These are phyloP conservation scores for Phytophthora kernoviae DNA, from an alignment of 352 stramenopile genomes.

Conservation along the genomic window DNA sequence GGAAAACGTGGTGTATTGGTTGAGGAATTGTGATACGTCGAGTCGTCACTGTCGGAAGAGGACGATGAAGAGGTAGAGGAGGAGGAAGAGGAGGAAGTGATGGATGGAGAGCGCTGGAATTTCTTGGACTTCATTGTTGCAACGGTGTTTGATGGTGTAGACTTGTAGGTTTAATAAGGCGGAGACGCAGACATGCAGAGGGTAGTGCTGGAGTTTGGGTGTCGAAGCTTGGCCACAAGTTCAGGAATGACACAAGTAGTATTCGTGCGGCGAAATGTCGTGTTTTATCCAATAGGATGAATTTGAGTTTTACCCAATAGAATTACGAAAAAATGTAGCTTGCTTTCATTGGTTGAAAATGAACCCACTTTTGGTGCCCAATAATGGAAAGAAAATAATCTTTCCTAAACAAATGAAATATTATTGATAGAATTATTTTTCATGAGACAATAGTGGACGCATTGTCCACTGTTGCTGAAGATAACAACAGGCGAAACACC, in stretches of 20 bases:
- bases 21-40: neutral
- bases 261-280: neutral
- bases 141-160: neutral
- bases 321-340: neutral
- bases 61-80: conserved; percentile 40
- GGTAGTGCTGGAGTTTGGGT: too few species aligned
- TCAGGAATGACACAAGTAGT: neutral
- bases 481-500: too few species aligned
- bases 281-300: neutral
- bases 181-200: neutral
- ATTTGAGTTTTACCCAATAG: neutral
- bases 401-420: too few species aligned
- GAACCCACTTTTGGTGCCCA: too few species aligned
- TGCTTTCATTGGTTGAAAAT: too few species aligned
- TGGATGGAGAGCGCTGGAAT: conserved; percentile 45
- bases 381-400: too few species aligned
- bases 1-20: conserved; percentile 48
- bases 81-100: conserved; percentile 46
- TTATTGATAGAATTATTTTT: too few species aligned
- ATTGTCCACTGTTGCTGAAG: too few species aligned
- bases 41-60: conserved; percentile 41
- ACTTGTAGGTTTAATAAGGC: neutral
- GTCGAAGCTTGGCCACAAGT: neutral
- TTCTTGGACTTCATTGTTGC: conserved; percentile 37
- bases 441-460: too few species aligned